A percentile compares a stretch with the other conserved stretches of the same genome.
Conservation (phyloP, 495 filamentous ascomycete species). For the Cercophora sp. region DNA sequence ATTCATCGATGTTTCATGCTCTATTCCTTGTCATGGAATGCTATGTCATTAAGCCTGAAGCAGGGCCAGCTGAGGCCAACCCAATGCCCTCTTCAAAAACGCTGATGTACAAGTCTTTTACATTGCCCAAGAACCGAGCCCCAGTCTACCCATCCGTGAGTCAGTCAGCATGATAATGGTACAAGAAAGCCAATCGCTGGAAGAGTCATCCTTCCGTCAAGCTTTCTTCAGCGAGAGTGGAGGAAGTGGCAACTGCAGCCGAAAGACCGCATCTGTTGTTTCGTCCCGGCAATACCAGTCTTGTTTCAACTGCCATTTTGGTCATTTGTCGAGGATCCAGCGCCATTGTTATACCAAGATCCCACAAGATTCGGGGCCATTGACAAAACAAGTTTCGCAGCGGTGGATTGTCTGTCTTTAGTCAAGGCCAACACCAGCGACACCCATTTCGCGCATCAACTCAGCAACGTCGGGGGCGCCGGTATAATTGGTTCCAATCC, state of each 20-base stretch:
- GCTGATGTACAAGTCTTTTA: conserved; percentile 15
- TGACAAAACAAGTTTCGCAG: too few relatives aligned
- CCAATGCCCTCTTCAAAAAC: conserved; percentile 7
- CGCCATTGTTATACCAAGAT: too few relatives aligned
- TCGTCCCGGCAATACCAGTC: too few relatives aligned
- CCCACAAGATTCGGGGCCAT: too few relatives aligned
- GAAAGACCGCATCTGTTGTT: too few relatives aligned
- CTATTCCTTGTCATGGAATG: conserved; percentile 3
- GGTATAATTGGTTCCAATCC: conserved; percentile 52
- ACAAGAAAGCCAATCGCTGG: too few relatives aligned
- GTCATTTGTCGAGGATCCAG: too few relatives aligned
- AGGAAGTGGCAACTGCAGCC: too few relatives aligned
- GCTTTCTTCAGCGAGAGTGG: background rate
- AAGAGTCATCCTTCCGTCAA: too few relatives aligned
- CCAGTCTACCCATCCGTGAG: background rate
- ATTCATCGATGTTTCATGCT: background rate
- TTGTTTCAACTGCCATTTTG: too few relatives aligned
- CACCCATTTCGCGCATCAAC: conserved; percentile 34
- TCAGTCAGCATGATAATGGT: too few relatives aligned
- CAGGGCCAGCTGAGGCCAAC: background rate
- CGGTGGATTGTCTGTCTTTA: too few relatives aligned
- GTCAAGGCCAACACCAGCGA: conserved; percentile 43
- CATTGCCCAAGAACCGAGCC: background rate
- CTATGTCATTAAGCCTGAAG: conserved; percentile 7
- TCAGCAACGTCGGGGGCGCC: conserved; percentile 29